phyloP scores from a whole-genome alignment of 768 basidiomycete genomes.

The Favolaschia claudopus region DNA sequence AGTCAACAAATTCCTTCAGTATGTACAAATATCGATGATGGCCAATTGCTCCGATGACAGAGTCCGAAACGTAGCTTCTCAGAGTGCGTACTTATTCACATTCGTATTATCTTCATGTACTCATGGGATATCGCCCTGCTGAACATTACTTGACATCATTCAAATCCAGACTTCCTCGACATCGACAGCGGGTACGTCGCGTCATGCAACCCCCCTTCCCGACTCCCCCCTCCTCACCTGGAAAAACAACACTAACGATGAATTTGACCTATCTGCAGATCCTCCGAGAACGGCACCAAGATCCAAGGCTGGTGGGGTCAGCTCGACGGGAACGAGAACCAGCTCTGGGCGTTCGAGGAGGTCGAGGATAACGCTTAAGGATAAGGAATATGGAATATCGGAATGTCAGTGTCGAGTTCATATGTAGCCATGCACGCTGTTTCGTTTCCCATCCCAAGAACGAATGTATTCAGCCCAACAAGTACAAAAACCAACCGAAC shows the following conservation, averaged over 20 bases:
- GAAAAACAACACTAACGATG: slow-evolving; percentile 1
- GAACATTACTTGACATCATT: slow-evolving; percentile 1
- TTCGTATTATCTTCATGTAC: too few species aligned
- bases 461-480: too few species aligned
- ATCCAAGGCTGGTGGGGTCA: slow-evolving; percentile 14
- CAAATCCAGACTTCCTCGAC: slow-evolving; percentile 14
- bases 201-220: not conserved
- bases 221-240: too few species aligned
- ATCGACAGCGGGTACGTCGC: slow-evolving; percentile 3
- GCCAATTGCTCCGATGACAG: slow-evolving; percentile 3
- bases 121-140: too few species aligned
- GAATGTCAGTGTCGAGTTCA: too few species aligned
- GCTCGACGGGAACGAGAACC: slow-evolving; percentile 19
- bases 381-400: too few species aligned
- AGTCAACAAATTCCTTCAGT: not conserved
- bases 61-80: slow-evolving; percentile 9
- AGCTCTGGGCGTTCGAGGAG: slow-evolving; percentile 18
- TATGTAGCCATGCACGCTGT: too few species aligned
- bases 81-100: slow-evolving; percentile 11
- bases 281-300: slow-evolving; percentile 6
- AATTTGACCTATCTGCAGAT: slow-evolving; percentile 9
- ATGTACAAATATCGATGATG: not conserved
- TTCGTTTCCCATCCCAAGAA: too few species aligned
- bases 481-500: too few species aligned
- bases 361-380: too few species aligned